Evolutionary conservation across 768 basidiomycete species (phyloP), one percentile per base, ranked within the genome.

Genomic region (Amanita subjunquillea): DNA sequence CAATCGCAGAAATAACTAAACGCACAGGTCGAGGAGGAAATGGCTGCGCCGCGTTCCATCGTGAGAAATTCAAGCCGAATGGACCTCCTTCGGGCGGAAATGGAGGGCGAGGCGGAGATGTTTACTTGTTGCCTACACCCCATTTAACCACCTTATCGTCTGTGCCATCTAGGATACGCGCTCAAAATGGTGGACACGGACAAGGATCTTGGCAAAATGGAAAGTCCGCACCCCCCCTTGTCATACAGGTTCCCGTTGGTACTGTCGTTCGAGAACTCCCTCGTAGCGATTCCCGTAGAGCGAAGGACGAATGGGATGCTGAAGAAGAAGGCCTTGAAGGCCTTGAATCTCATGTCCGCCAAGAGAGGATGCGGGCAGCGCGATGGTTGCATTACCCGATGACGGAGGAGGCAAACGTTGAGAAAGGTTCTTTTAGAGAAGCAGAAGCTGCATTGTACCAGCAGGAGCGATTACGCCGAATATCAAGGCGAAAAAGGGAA

Each of bases 71-170:
- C 67, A 80, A 80, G 53, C 79, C 85, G 1, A 78, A 81, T 55
- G 91, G 91, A 0, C 91, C 93, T 0, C 92, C 95, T 0, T 94
- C 92, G 8, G 95, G 95, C 0, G 95, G 94, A 1, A 87, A 88
- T 55, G 95, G 95, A 13, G 95, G 93, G 2, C 76, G 77, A 43
- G 95, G 94, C 25, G 92, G 90, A 3, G 83, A 87, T 60, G 82
- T 98, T 30, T 91, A 91, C 63, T 76, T 98, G 58, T 68, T 82
- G 32, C 89, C 95, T 0, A 85, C 87, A 0, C 75, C 85, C 0
- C 74, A 81, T 34, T 70, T 97, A 17, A 88, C 89, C 0, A 87
- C 87, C 0, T 82, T 98, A 20, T 76, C 85, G 4, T 75, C 82
- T 0, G 74, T 97, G 0, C 71, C 83, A 0, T 80, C 79, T 52